Evolutionary conservation across 1,284 basidiomycete species (phyloP).

Genomic region (Cutaneotrichosporon dermatis): DNA sequence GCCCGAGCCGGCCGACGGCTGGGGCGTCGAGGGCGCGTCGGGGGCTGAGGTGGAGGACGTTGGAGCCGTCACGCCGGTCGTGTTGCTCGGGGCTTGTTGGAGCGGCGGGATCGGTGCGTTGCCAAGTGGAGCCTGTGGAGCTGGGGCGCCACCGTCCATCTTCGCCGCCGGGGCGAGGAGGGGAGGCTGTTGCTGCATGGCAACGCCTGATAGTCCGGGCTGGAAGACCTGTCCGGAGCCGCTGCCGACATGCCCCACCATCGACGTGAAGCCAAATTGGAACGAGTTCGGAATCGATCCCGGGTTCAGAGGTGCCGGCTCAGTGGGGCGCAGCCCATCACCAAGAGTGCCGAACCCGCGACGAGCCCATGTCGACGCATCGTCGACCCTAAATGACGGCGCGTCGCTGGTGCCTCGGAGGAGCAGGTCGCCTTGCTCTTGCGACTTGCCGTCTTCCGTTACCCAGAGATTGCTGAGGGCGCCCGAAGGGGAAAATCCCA

Average conservation of each 20-base stretch:
- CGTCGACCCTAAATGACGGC: conserved; percentile 11
- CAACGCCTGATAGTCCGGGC: no score
- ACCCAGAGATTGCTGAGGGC: not conserved
- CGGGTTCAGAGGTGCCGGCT: conserved; percentile 1
- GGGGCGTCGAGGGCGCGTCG: not conserved
- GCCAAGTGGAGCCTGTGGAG: no score
- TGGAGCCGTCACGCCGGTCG: not conserved
- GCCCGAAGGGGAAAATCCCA: not conserved
- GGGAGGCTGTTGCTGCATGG: no score
- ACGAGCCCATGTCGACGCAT: conserved; percentile 22
- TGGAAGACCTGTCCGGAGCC: not conserved
- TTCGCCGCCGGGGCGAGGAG: no score
- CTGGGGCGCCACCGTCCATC: no score
- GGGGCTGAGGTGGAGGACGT: not conserved
- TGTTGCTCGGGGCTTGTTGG: no score
- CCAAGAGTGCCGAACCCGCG: conserved; percentile 18
- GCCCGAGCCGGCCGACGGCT: not conserved
- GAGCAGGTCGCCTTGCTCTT: conserved; percentile 16
- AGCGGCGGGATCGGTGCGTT: no score
- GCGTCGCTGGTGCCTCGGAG: conserved; percentile 18
- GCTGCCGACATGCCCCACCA: not conserved
- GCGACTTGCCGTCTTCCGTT: not conserved
- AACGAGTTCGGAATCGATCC: not conserved
- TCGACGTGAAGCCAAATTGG: not conserved
- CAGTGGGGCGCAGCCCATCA: conserved; percentile 5